Evolutionary conservation across 2,329 filamentous ascomycete genomes (phyloP).

Genomic region (Ploettnerulaceae sp.): DNA sequence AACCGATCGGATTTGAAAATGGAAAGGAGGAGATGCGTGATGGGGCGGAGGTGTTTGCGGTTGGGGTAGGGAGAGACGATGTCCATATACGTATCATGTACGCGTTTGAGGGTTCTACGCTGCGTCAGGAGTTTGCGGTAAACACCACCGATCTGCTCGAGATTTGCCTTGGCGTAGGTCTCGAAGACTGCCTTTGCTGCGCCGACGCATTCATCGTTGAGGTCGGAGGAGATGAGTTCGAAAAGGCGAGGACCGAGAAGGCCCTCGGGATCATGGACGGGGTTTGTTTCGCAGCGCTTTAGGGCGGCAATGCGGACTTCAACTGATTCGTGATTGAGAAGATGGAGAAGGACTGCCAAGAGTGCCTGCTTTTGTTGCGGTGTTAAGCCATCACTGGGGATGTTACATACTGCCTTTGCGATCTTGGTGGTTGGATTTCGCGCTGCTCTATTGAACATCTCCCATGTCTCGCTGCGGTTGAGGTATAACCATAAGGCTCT

Average conservation of each 20-base stretch:
- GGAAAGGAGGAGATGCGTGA: slow-evolving; percentile 1
- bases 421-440: neutral
- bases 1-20: slow-evolving; percentile 12
- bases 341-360: neutral
- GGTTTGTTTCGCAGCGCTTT: neutral
- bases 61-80: neutral
- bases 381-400: slow-evolving; percentile 1
- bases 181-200: slow-evolving; percentile 11
- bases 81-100: slow-evolving; percentile 4
- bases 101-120: neutral
- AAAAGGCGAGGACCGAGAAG: slow-evolving; percentile 9
- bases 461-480: slow-evolving; percentile 7
- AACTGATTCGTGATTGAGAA: slow-evolving; percentile 9
- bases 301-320: slow-evolving; percentile 12
- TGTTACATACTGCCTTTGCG: slow-evolving; percentile 8
- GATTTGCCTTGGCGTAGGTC: slow-evolving; percentile 6
- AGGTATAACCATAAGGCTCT: slow-evolving; percentile 9
- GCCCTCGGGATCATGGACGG: slow-evolving; percentile 5
- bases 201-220: slow-evolving; percentile 3
- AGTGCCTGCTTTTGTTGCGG: neutral
- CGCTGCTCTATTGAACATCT: slow-evolving; percentile 7
- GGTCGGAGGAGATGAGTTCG: slow-evolving; percentile 1
- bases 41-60: neutral
- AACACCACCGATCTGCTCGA: slow-evolving; percentile 3
- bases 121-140: slow-evolving; percentile 6